These are phyloP conservation scores for Periglandula ipomoeae DNA, from an alignment of 2,329 filamentous ascomycete species.

Conservation along the genomic window DNA sequence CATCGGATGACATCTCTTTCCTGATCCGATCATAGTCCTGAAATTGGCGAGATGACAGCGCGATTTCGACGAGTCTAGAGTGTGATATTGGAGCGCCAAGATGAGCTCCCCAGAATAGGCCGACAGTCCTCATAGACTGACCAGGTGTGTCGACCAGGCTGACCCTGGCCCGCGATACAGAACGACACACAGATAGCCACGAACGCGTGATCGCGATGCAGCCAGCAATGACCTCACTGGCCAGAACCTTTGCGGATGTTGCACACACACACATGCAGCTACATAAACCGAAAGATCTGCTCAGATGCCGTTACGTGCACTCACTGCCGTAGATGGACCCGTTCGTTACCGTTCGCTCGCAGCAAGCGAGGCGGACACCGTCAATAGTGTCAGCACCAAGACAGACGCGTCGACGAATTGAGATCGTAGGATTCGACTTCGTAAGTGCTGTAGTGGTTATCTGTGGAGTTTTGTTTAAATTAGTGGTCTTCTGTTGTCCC, in stretches of 20 bases:
- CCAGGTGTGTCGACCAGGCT: too few species aligned
- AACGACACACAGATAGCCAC: too few species aligned
- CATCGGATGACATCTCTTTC: background rate
- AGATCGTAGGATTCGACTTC: too few species aligned
- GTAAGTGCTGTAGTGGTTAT: too few species aligned
- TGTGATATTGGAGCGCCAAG: background rate
- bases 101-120: background rate
- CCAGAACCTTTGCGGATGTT: background rate
- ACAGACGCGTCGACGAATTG: too few species aligned
- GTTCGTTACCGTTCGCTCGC: background rate
- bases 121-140: too few species aligned
- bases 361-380: background rate
- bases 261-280: background rate
- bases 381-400: too few species aligned
- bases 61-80: background rate
- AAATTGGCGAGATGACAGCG: constrained; percentile 5
- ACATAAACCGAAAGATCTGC: background rate
- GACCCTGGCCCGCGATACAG: too few species aligned
- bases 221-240: too few species aligned
- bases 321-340: background rate
- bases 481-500: too few species aligned
- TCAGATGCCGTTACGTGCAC: background rate
- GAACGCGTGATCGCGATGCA: too few species aligned
- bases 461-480: too few species aligned
- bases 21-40: background rate